Base-by-base conservation (phyloP, 192 early-diverging fungal species). In the Coemansia sp. region DNA sequence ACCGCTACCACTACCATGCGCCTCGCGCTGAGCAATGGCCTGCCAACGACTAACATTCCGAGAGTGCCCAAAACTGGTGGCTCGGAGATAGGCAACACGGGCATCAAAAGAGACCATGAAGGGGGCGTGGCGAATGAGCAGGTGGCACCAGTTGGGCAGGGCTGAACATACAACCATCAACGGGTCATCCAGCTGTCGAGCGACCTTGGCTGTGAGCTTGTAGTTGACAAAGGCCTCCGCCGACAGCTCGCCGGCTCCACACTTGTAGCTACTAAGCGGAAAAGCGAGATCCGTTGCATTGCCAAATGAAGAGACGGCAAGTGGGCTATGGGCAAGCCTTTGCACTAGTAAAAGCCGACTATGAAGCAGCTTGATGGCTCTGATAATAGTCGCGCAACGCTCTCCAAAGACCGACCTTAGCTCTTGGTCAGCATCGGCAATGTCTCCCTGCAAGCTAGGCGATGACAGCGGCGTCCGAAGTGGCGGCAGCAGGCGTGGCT, bases 61-160 rank as follows among this genome's bases (percentile, higher is more conserved):
- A 9, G 91, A 87, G 62, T 92, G 93, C 7, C 95, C 95, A 84
- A 98, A 95, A 7, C 88, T 84, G 0, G 94, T 92, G 37, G 85
- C 91, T 66, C 93, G 91, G 28, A 96, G 73, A 67, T 88, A 96
- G 6, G 86, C 73, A 46, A 89, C 76, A 0, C 94, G 89, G 21
- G 87, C 84, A 45, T 93, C 91, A 65, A 96, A 95, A 0, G 92
- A 89, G 33, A 96, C 78, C 62, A 98, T 62, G 70, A 95, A 96
- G 3, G 88, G 87, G 31, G 87, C 91, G 20, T 86, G 67, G 21
- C 60, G 60, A n/a, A 87, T 81, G 1, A 98, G 53, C 26, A 80
- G 63, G 21, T 82, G 67, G 28, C 88, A 86, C 95, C 95, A 98
- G 28, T 58, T 35, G 0, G 95, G 95, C 20, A 95, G 73, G 36